Conservation (phyloP, 129 eudicot genomes). For the Artemisia argyi region DNA sequence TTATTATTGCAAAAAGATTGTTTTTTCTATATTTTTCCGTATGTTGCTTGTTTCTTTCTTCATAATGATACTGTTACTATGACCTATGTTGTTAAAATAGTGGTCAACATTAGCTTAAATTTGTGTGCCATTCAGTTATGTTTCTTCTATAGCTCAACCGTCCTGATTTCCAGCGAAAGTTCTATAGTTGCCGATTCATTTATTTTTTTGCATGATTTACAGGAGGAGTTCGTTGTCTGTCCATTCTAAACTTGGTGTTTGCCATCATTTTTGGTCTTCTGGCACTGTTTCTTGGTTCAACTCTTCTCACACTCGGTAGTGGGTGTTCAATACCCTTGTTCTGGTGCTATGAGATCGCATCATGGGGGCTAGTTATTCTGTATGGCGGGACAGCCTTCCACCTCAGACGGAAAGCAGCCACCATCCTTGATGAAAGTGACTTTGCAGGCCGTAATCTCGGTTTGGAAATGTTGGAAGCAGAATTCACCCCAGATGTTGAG, state of each 20-base stretch:
- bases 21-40: too few relatives aligned
- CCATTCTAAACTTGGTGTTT: constrained; percentile 65
- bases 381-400: constrained; percentile 68
- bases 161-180: too few relatives aligned
- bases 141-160: not conserved
- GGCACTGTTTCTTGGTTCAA: constrained; percentile 87
- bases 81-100: too few relatives aligned
- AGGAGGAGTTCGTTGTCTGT: constrained; percentile 96
- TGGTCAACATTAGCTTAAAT: too few relatives aligned
- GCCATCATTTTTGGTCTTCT: constrained; percentile 75
- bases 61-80: too few relatives aligned
- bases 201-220: constrained; percentile 23
- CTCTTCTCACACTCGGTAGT: constrained; percentile 83
- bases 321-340: constrained; percentile 86
- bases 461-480: constrained; percentile 87
- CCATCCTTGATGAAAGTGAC: constrained; percentile 61
- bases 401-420: constrained; percentile 73
- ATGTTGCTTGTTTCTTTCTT: too few relatives aligned
- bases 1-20: too few relatives aligned
- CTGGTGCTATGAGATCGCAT: constrained; percentile 90
- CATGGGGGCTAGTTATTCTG: constrained; percentile 81
- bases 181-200: not conserved
- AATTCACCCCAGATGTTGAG: constrained; percentile 81
- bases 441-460: constrained; percentile 63
- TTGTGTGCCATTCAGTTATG: too few relatives aligned